Percentiles rank a stretch among this genome's conserved stretches.
phyloP scores from a whole-genome alignment of 495 filamentous ascomycete genomes.

The Penicillium canariense region DNA sequence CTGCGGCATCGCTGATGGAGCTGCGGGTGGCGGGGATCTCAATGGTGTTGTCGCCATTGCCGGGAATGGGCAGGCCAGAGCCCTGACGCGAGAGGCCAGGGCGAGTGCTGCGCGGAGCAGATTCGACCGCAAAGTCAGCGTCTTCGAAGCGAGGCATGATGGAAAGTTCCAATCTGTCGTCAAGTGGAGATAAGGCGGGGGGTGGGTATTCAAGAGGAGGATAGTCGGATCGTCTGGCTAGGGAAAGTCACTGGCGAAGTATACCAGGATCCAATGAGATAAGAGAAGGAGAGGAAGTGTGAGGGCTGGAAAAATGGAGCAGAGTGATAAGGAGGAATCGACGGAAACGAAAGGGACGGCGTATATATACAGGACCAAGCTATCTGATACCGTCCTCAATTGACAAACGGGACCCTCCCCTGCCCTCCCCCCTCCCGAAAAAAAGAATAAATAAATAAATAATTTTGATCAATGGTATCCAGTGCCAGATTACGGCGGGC shows the following conservation, averaged over 20 bases:
- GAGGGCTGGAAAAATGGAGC: background rate
- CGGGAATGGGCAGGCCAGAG: slow-evolving; percentile 47
- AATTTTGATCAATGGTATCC: slow-evolving; percentile 2
- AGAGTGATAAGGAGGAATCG: background rate
- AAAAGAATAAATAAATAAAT: slow-evolving; percentile 7
- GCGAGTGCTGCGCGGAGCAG: slow-evolving; percentile 27
- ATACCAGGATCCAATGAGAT: background rate
- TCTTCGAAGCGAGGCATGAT: slow-evolving; percentile 66
- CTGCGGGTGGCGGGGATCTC: slow-evolving; percentile 72
- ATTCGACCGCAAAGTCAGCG: slow-evolving; percentile 48
- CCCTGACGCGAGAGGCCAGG: background rate
- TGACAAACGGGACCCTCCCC: slow-evolving; percentile 16
- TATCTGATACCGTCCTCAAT: slow-evolving; percentile 18
- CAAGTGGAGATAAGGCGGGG: slow-evolving; percentile 6
- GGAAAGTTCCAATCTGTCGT: no score
- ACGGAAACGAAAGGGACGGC: background rate
- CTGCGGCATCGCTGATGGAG: slow-evolving; percentile 63
- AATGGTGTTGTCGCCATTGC: slow-evolving; percentile 52
- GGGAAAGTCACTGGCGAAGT: background rate
- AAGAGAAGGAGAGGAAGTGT: background rate
- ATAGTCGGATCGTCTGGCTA: background rate
- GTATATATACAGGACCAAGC: slow-evolving; percentile 12
- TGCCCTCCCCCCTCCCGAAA: no score
- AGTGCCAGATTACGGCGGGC: slow-evolving; percentile 15
- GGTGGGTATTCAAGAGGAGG: background rate